Conservation (phyloP, 2,329 filamentous ascomycete genomes). For the Bisporella sp. region DNA sequence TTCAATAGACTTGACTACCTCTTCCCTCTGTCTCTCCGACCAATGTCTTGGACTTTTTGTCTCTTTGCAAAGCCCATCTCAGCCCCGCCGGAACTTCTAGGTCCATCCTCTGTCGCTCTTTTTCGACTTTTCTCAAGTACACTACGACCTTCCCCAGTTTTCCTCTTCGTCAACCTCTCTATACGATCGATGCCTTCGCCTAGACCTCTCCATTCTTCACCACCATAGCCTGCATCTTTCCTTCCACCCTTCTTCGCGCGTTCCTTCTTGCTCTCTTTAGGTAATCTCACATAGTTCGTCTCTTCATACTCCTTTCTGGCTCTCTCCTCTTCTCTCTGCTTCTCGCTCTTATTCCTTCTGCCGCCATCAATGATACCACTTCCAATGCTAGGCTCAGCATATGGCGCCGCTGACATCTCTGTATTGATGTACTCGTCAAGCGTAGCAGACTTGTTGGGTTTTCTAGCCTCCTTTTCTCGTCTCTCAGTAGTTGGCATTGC, state of each 20-base stretch:
- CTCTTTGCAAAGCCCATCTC: slow-evolving; percentile 66
- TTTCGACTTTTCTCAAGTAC: slow-evolving; percentile 81
- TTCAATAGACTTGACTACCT: too few relatives aligned
- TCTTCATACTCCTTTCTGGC: slow-evolving; percentile 87
- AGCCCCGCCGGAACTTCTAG: slow-evolving; percentile 53
- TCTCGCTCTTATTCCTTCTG: slow-evolving; percentile 68
- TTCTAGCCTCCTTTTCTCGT: slow-evolving; percentile 49
- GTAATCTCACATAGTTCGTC: slow-evolving; percentile 80
- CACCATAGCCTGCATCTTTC: slow-evolving; percentile 62
- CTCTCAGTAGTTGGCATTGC: slow-evolving; percentile 60
- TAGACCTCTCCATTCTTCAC: slow-evolving; percentile 86
- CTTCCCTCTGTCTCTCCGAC: slow-evolving; percentile 31
- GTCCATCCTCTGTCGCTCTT: slow-evolving; percentile 67
- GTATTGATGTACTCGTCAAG: slow-evolving; percentile 87
- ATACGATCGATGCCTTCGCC: slow-evolving; percentile 84
- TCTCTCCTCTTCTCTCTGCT: slow-evolving; percentile 68
- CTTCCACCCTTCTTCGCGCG: slow-evolving; percentile 53
- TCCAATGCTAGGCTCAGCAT: slow-evolving; percentile 84
- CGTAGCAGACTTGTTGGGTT: slow-evolving; percentile 67
- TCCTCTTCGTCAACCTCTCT: slow-evolving; percentile 70
- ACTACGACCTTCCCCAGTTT: slow-evolving; percentile 43
- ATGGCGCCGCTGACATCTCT: slow-evolving; percentile 74
- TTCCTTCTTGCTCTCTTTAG: slow-evolving; percentile 84
- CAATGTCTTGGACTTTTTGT: slow-evolving; percentile 44
- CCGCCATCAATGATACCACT: slow-evolving; percentile 79